These are phyloP conservation scores for Gypsophila paniculata DNA, from an alignment of 179 eudicot species.

Conservation along the genomic window DNA sequence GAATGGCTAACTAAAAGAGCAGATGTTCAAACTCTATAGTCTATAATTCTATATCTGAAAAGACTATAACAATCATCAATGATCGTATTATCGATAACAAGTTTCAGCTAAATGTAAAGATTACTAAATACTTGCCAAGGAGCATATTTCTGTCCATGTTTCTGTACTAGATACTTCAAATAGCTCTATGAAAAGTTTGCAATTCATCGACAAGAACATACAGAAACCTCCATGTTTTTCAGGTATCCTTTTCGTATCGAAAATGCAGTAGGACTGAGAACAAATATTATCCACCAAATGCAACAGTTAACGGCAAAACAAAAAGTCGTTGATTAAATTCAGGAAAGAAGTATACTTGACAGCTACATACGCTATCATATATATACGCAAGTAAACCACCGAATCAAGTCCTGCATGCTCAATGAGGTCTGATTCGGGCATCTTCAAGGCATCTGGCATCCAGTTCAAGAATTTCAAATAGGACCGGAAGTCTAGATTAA, in stretches of 20 bases:
- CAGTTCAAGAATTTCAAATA: conserved; percentile 74
- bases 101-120: not conserved
- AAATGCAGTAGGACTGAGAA: too few relatives aligned
- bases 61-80: not conserved
- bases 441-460: conserved; percentile 89
- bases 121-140: too few relatives aligned
- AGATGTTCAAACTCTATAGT: not conserved
- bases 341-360: not conserved
- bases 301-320: not conserved
- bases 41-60: not conserved
- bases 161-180: too few relatives aligned
- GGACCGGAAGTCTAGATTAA: conserved; percentile 49
- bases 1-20: not conserved
- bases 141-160: too few relatives aligned
- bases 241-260: too few relatives aligned
- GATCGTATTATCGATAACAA: not conserved
- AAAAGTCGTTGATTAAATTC: not conserved
- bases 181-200: too few relatives aligned
- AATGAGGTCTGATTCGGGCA: conserved; percentile 88
- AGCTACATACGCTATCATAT: conserved; percentile 68
- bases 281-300: too few relatives aligned
- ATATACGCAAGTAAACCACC: conserved; percentile 70
- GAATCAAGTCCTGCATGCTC: conserved; percentile 93
- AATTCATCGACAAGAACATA: too few relatives aligned
- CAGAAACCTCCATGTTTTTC: too few relatives aligned